Percentiles rank a stretch among this genome's conserved stretches.
Evolutionary conservation across 179 eudicot genomes (phyloP).

Genomic region (Silene vulgaris): DNA sequence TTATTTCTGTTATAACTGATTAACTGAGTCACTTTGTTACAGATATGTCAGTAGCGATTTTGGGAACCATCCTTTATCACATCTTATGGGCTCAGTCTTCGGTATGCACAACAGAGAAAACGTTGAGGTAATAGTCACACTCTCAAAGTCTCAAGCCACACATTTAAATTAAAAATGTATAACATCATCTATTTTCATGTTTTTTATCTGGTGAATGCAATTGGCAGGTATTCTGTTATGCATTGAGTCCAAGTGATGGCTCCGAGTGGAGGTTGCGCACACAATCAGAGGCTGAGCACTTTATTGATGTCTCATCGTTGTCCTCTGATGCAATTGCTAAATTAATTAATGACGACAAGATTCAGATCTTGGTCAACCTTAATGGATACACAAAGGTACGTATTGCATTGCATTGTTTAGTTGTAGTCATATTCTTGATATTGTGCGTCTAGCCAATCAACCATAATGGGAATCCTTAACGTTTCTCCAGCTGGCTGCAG

Average conservation of each 20-base stretch:
- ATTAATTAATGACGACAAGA: conserved; percentile 72
- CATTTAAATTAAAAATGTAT: neutral
- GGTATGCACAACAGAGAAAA: conserved; percentile 85
- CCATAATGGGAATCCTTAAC: neutral
- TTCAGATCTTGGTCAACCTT: conserved; percentile 85
- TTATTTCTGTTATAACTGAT: conserved; percentile 19
- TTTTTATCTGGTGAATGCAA: conserved; percentile 11
- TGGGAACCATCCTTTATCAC: conserved; percentile 95
- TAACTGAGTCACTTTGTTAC: conserved; percentile 24
- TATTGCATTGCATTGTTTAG: conserved; percentile 19
- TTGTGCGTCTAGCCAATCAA: neutral
- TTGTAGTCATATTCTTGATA: neutral
- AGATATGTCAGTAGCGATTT: conserved; percentile 99
- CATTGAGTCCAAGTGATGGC: conserved; percentile 88
- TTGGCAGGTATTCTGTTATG: conserved; percentile 87
- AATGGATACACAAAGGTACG: conserved; percentile 99
- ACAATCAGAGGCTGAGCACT: conserved; percentile 87
- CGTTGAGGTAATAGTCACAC: conserved; percentile 57
- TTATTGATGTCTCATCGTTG: conserved; percentile 80
- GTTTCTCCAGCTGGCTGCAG: neutral
- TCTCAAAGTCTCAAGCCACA: neutral
- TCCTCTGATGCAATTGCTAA: conserved; percentile 82
- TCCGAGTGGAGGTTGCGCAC: conserved; percentile 91
- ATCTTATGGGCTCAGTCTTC: conserved; percentile 98
- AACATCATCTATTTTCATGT: neutral